phyloP scores from a whole-genome alignment of 129 eudicot species.

The Centrapalus pauciflorus region DNA sequence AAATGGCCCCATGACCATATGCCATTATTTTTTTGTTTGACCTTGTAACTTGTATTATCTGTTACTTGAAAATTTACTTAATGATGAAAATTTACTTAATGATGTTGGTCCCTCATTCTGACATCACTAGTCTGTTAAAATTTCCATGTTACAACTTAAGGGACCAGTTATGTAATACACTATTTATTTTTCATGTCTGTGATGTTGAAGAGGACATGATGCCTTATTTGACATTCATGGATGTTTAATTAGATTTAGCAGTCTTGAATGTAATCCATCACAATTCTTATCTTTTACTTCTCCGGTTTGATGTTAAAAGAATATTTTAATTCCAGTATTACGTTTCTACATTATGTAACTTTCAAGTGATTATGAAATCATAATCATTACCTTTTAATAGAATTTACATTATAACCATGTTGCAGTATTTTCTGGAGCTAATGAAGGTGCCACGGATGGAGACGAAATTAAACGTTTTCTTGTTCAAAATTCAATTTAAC shows the following conservation, averaged over 20 bases:
- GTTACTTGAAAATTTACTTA: too few species aligned
- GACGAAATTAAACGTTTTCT: slow-evolving; percentile 62
- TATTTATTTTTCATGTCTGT: neutral
- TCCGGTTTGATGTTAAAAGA: neutral
- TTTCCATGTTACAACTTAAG: neutral
- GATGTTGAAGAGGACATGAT: too few species aligned
- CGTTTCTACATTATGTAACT: neutral
- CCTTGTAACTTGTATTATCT: neutral
- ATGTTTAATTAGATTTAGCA: neutral
- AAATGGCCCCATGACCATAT: neutral
- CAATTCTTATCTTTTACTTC: neutral
- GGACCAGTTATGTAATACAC: neutral
- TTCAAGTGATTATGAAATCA: neutral
- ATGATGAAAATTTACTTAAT: neutral
- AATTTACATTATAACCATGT: neutral
- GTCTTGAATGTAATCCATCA: neutral
- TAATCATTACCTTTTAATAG: neutral
- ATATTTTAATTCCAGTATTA: neutral
- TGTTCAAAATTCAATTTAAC: slow-evolving; percentile 80
- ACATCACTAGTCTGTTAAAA: too few species aligned
- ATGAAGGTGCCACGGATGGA: slow-evolving; percentile 96
- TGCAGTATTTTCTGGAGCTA: slow-evolving; percentile 79
- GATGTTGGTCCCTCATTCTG: neutral
- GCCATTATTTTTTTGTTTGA: neutral
- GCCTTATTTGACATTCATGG: too few species aligned